These are phyloP conservation scores for Fusarium albosuccineum DNA, from an alignment of 2,329 filamentous ascomycete species.

Conservation along the genomic window DNA sequence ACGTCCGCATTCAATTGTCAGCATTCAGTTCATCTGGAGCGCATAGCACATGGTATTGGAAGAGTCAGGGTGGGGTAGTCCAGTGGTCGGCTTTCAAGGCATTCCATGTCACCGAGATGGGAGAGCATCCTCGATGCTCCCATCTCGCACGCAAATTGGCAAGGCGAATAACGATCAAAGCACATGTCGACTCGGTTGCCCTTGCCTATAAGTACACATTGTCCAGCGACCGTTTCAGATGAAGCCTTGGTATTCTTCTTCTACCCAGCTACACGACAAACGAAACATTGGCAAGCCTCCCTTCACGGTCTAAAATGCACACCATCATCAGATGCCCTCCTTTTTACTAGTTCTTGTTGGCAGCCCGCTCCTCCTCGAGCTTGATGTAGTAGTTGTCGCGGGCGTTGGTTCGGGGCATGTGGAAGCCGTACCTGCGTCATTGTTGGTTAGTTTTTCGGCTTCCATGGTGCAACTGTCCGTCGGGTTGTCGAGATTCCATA, in stretches of 20 bases:
- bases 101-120: background rate
- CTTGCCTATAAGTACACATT: conserved; percentile 47
- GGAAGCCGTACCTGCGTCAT: conserved; percentile 69
- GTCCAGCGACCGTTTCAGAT: conserved; percentile 41
- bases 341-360: conserved; percentile 48
- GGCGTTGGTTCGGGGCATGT: conserved; percentile 70
- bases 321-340: conserved; percentile 13
- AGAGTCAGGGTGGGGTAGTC: too few relatives aligned
- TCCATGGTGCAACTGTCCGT: background rate
- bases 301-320: conserved; percentile 31
- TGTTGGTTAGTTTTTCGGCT: conserved; percentile 21
- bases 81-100: too few relatives aligned
- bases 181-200: conserved; percentile 43
- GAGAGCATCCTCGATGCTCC: background rate
- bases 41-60: too few relatives aligned
- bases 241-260: conserved; percentile 43
- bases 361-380: conserved; percentile 69
- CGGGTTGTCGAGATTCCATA: conserved; percentile 52
- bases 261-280: conserved; percentile 45
- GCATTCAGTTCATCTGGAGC: too few relatives aligned
- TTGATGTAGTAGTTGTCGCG: conserved; percentile 71
- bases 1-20: too few relatives aligned
- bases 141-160: conserved; percentile 9
- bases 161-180: conserved; percentile 24
- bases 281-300: conserved; percentile 39